Evolutionary conservation across 805 yeast genomes (phyloP), one percentile per base, ranked within the genome.

Genomic region (Ogataea naganishii): DNA sequence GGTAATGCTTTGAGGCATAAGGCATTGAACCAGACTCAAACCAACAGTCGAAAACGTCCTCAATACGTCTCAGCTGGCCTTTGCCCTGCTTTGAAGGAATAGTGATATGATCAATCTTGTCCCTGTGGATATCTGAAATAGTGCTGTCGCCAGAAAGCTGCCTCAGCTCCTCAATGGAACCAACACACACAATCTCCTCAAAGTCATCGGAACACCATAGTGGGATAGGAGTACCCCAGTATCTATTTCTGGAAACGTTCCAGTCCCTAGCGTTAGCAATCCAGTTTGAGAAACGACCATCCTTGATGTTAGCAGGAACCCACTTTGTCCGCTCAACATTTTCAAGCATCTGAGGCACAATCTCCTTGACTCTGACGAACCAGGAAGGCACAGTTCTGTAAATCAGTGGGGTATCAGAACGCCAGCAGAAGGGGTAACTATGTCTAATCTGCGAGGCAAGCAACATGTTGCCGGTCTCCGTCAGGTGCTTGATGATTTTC

Each of bases 191-290:
- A 41, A 89, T 62, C 64, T 92, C 99, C 60, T 83, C 80, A 44
- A 68, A 75, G 56, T 92, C 99, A 13, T 88, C 97, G 44, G 88
- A 76, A 31, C 75, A 95, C 99, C 99, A 92, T 52, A 92, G 64
- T 39, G 99, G 99, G 46, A 92, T 77, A 37, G 99, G 99, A 18
- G 97, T 92, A 66, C 99, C 99, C 99, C 99, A 92, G 63, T 92
- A 92, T 62, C 99, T 75, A 69, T 89, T 89, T 72, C 99, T 82
- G 16, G 96, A 86, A 40, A 92, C 73, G 55, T 92, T 92, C 99
- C 99, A 92, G 62, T 92, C 99, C 61, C 99, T 83, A 30, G 99
- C 98, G 50, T 88, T 89, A 45, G 92, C 85, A 56, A 92, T 82
- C 99, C 99, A 92, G 67, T 89, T 89, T 29, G 94, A 75, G 52